Evolutionary conservation across 257 asterid species (phyloP).

Genomic region (Solanum clarkiae): DNA sequence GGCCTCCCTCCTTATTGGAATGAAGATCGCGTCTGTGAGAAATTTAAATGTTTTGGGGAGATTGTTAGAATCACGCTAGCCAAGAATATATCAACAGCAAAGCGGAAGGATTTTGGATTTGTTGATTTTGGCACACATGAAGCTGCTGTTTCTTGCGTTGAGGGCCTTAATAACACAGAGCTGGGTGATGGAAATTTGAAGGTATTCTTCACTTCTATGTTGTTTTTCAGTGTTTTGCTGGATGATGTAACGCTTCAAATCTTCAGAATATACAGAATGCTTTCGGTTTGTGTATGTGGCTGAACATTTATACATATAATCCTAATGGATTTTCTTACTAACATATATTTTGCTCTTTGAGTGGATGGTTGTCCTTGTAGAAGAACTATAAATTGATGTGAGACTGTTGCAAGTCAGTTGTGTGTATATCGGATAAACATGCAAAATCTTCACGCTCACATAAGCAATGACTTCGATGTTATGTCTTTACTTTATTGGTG

Average conservation of each 20-base stretch:
- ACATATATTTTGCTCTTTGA: neutral
- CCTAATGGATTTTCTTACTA: neutral
- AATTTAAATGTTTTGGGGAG: constrained; percentile 35
- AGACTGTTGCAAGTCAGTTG: neutral
- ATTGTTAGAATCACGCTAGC: constrained; percentile 34
- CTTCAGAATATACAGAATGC: neutral
- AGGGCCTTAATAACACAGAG: constrained; percentile 34
- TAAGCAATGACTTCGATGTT: neutral
- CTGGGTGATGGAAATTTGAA: constrained; percentile 37
- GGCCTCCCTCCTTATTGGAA: constrained; percentile 56
- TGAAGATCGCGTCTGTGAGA: constrained; percentile 39
- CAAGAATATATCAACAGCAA: constrained; percentile 48
- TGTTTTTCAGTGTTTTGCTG: neutral
- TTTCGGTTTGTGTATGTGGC: neutral
- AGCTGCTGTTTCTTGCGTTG: constrained; percentile 48
- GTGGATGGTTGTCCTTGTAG: neutral
- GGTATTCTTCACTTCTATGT: constrained; percentile 16
- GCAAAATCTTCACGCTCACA: neutral
- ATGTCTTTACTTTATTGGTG: neutral
- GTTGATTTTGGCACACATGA: constrained; percentile 45
- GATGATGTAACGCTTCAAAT: neutral
- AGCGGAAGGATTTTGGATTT: constrained; percentile 60
- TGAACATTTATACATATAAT: neutral
- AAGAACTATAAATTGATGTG: neutral
- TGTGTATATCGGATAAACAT: neutral